These are phyloP conservation scores for Parafenestella ontariensis DNA, from an alignment of 2,329 filamentous ascomycete genomes.

Conservation along the genomic window DNA sequence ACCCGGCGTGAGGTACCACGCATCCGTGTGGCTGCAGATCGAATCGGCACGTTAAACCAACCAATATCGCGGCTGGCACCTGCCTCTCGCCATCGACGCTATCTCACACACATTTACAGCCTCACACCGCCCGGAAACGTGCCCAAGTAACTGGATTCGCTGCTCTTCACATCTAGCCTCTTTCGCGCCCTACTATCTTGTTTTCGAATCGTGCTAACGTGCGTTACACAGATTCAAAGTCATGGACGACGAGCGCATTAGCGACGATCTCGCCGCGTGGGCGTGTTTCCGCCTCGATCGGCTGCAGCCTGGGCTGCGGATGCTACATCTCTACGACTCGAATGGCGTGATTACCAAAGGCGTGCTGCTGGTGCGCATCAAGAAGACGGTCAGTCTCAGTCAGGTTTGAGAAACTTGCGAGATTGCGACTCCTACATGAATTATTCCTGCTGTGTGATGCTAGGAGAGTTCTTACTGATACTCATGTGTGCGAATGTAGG, in stretches of 20 bases:
- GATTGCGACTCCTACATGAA: no score
- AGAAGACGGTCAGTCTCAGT: constrained; percentile 59
- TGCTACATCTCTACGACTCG: constrained; percentile 77
- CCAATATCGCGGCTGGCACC: neutral
- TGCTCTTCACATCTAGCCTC: neutral
- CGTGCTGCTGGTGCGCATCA: constrained; percentile 75
- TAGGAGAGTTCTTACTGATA: neutral
- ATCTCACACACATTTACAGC: neutral
- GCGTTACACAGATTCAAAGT: constrained; percentile 71
- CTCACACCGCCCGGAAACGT: neutral
- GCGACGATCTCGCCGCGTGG: constrained; percentile 84
- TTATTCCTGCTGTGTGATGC: no score
- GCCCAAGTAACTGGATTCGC: neutral
- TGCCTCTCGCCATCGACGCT: neutral
- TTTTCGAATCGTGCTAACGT: constrained; percentile 5
- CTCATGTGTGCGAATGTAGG: constrained; percentile 2
- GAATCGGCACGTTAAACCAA: neutral
- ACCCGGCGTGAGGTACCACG: neutral
- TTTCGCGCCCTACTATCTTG: neutral
- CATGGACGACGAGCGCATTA: constrained; percentile 81
- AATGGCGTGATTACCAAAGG: constrained; percentile 72
- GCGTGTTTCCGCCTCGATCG: constrained; percentile 86
- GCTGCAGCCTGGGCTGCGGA: constrained; percentile 75
- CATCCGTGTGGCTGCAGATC: neutral
- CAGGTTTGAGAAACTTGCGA: constrained; percentile 24